Percentiles rank a stretch among this genome's conserved stretches.
Evolutionary conservation across 2,329 filamentous ascomycete species (phyloP).

Genomic region (Aspergillus melleus): DNA sequence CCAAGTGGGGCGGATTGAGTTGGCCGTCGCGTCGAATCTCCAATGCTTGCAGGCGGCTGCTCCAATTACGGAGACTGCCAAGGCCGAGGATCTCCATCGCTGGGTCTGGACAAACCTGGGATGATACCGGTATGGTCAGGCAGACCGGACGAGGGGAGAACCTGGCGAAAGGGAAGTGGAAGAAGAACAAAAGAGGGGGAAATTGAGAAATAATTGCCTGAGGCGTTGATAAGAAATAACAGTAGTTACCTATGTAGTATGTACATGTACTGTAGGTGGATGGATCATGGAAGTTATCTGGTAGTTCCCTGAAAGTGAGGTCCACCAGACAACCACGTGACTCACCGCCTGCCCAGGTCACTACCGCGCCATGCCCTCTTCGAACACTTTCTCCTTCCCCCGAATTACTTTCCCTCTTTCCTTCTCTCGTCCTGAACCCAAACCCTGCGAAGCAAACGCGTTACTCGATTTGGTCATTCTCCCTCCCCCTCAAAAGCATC

Average conservation of each 20-base stretch:
- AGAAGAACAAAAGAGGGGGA: background rate
- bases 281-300: too few species aligned
- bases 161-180: background rate
- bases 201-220: too few species aligned
- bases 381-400: slow-evolving; percentile 29
- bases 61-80: slow-evolving; percentile 22
- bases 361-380: slow-evolving; percentile 37
- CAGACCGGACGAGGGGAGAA: background rate
- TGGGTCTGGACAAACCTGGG: slow-evolving; percentile 21
- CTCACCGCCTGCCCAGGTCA: slow-evolving; percentile 29
- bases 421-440: slow-evolving; percentile 37
- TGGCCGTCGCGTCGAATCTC: slow-evolving; percentile 17
- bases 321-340: slow-evolving; percentile 30
- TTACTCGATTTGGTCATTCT: slow-evolving; percentile 49
- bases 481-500: slow-evolving; percentile 40
- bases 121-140: background rate
- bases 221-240: background rate
- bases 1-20: slow-evolving; percentile 16
- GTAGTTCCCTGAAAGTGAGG: background rate
- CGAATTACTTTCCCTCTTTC: slow-evolving; percentile 22
- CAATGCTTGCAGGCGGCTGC: slow-evolving; percentile 13
- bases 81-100: slow-evolving; percentile 14
- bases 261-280: too few species aligned
- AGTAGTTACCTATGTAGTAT: too few species aligned
- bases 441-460: slow-evolving; percentile 47